A percentile compares a stretch with the other conserved stretches of the same genome.
Evolutionary conservation across 2,329 filamentous ascomycete species (phyloP).

Genomic region (Paracorniculantispora psalliotae): DNA sequence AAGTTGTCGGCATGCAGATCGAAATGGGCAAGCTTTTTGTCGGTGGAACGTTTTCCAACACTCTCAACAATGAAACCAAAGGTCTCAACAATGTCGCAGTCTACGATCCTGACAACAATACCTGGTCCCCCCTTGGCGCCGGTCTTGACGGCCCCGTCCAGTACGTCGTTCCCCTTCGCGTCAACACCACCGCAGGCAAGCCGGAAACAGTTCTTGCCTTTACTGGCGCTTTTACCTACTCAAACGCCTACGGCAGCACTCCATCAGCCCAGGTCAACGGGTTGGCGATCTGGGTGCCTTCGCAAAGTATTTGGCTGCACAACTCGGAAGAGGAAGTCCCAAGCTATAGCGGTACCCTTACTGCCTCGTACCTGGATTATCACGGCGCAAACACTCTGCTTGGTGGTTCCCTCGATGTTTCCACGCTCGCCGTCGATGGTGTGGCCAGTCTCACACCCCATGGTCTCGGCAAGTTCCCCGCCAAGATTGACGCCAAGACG

Average conservation of each 20-base stretch:
- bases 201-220: conserved; percentile 73
- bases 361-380: conserved; percentile 61
- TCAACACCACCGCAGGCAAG: conserved; percentile 68
- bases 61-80: conserved; percentile 53
- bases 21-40: conserved; percentile 68
- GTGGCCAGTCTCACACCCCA: conserved; percentile 59
- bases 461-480: conserved; percentile 50
- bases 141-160: conserved; percentile 78
- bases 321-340: conserved; percentile 64
- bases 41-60: conserved; percentile 79
- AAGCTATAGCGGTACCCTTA: conserved; percentile 66
- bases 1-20: conserved; percentile 67
- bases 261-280: conserved; percentile 59
- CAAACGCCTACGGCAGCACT: conserved; percentile 63
- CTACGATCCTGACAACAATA: conserved; percentile 63
- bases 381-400: conserved; percentile 63
- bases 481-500: conserved; percentile 45
- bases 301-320: conserved; percentile 78
- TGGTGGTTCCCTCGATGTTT: conserved; percentile 76
- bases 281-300: conserved; percentile 90
- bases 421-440: conserved; percentile 66
- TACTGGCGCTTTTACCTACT: conserved; percentile 71
- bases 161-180: conserved; percentile 66
- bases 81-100: conserved; percentile 71
- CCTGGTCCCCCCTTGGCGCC: conserved; percentile 75